Base-by-base conservation (phyloP, 108 stramenopile genomes). In the Skeletonema grethae region DNA sequence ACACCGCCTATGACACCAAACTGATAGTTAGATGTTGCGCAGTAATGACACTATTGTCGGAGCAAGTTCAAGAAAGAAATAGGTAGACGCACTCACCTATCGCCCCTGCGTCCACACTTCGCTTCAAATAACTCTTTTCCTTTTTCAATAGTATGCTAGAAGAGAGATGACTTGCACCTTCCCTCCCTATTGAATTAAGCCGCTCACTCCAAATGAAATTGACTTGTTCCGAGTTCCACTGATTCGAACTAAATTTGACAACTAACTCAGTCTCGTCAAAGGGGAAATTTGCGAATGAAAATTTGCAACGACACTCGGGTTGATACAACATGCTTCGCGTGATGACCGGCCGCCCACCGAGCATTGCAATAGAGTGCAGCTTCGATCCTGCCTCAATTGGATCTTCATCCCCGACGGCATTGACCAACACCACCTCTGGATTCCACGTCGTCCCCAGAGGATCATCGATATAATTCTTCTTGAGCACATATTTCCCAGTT, bases 181-280 rank as follows among this genome's bases (percentile, higher is more conserved):
- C 50, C 50, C 50, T 53, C 20, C 50, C 50, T 38, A 29, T 55
- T 41, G 53, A 38, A 6, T 63, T 35, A 20, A 71, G 35, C 18
- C 77, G 64, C 16, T 78, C 57, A 50, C 69, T 65, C 77, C 77
- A 78, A 13, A 70, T 41, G 45, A 78, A 78, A 15, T 24, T 46
- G 36, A 78, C 69, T 25, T 78, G 70, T 15, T 78, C 77, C 16
- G 77, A 60, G 38, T 41, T 78, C 77, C 77, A 78, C 53, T 78
- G 71, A 16, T 78, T 78, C 10, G 69, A 70, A n/a, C 63, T 58
- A 25, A 78, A 71, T 55, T 78, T 78, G 10, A 78, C 50, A 28
- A 71, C 77, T 45, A 78, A 61, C 22, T 78, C 77, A 18, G 70
- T 71, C 34, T 78, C 77, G 48, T 78, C 77, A 34, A 78, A 78